Evolutionary conservation across 1,139 yeast genomes (phyloP).

Genomic region (Debaryomycetaceae sp.): DNA sequence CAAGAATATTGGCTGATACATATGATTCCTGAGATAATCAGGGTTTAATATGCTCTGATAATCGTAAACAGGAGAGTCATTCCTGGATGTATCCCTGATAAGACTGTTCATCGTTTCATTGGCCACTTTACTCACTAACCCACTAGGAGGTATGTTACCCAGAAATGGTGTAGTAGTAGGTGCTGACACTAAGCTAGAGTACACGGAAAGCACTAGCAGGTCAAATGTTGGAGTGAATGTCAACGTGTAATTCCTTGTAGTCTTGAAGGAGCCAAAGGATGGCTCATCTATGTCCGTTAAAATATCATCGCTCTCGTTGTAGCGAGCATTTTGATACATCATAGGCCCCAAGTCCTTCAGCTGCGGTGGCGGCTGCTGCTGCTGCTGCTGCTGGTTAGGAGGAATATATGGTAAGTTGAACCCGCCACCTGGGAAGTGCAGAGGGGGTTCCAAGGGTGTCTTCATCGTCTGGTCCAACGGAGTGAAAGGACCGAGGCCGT

Average conservation of each 20-base stretch:
- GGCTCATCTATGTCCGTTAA: constrained; percentile 41
- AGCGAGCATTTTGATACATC: constrained; percentile 28
- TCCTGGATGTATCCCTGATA: constrained; percentile 15
- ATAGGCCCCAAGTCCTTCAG: constrained; percentile 3
- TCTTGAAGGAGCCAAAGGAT: constrained; percentile 11
- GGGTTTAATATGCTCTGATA: constrained; percentile 29
- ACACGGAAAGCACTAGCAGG: constrained; percentile 33
- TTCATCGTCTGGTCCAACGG: constrained; percentile 44
- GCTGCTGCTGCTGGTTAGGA: neutral
- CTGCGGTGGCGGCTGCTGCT: neutral
- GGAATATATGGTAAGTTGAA: constrained; percentile 1
- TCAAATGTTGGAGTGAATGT: constrained; percentile 37
- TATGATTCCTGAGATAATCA: constrained; percentile 30
- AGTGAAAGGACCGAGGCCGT: constrained; percentile 34
- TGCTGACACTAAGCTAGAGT: constrained; percentile 33
- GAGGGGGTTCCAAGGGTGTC: constrained; percentile 38
- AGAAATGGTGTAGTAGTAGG: constrained; percentile 49
- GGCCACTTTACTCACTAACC: constrained; percentile 42
- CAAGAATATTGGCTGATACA: constrained; percentile 40
- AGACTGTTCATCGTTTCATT: constrained; percentile 36
- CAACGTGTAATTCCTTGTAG: constrained; percentile 31
- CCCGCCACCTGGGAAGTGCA: constrained; percentile 6
- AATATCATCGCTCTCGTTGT: constrained; percentile 44
- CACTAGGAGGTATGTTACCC: constrained; percentile 44
- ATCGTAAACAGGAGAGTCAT: constrained; percentile 27